Conservation (phyloP, 116 monocot species). For the Trichopus zeylanicus region DNA sequence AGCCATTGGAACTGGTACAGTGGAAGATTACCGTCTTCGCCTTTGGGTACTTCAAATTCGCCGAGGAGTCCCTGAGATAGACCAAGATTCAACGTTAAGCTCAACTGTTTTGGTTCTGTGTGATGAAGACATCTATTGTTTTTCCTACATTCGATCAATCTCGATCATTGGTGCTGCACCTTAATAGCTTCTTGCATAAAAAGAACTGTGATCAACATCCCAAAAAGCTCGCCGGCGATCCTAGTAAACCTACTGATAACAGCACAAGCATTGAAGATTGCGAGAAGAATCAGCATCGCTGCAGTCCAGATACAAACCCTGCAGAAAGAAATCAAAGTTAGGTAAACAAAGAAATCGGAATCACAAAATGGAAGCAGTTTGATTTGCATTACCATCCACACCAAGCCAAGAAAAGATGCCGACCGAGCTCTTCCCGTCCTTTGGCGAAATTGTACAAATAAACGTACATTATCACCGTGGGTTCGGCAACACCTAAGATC, state of each 20-base stretch:
- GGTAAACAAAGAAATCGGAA: neutral
- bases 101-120: neutral
- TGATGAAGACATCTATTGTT: neutral
- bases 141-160: neutral
- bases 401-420: slow-evolving; percentile 74
- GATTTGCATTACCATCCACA: slow-evolving; percentile 55
- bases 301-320: slow-evolving; percentile 99
- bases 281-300: slow-evolving; percentile 62
- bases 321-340: neutral
- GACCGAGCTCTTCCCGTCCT: slow-evolving; percentile 39
- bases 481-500: slow-evolving; percentile 92
- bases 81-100: neutral
- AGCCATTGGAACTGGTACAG: slow-evolving; percentile 74
- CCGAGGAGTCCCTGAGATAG: slow-evolving; percentile 61
- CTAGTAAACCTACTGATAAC: slow-evolving; percentile 88
- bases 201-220: slow-evolving; percentile 89
- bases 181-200: slow-evolving; percentile 95
- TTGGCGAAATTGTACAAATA: slow-evolving; percentile 84
- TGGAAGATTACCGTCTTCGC: slow-evolving; percentile 28
- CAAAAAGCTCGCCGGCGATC: slow-evolving; percentile 86
- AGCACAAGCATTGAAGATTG: slow-evolving; percentile 65
- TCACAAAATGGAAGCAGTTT: neutral
- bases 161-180: slow-evolving; percentile 18
- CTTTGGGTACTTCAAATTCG: slow-evolving; percentile 70
- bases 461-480: slow-evolving; percentile 87